Evolutionary conservation across 2,329 filamentous ascomycete genomes (phyloP).

Genomic region (Calcarisporium arbuscula): DNA sequence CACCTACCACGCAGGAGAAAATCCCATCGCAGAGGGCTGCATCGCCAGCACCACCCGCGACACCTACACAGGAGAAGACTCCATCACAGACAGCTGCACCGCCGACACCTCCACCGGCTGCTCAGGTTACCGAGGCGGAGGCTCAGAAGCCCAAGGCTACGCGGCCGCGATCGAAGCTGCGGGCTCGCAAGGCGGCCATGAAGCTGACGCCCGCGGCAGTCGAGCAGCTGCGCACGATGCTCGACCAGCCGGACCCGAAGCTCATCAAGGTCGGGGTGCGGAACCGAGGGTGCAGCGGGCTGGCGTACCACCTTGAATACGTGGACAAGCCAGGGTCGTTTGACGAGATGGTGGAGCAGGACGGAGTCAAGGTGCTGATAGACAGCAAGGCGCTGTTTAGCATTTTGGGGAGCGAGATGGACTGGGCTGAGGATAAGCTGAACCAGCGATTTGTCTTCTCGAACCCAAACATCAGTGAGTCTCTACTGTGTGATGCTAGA

Average conservation of each 20-base stretch:
- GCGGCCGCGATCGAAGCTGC: conserved; percentile 29
- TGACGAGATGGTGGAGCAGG: conserved; percentile 90
- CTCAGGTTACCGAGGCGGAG: conserved; percentile 50
- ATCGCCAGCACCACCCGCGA: conserved; percentile 11
- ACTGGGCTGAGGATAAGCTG: conserved; percentile 95
- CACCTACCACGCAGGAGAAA: no score
- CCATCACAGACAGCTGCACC: conserved; percentile 11
- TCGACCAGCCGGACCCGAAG: conserved; percentile 83
- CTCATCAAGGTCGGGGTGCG: conserved; percentile 91
- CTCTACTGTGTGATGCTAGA: neutral
- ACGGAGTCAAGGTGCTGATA: conserved; percentile 91
- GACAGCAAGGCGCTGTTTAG: conserved; percentile 97
- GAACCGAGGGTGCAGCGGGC: conserved; percentile 87
- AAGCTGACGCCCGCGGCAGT: conserved; percentile 76
- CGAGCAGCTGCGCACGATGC: conserved; percentile 66
- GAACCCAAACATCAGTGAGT: conserved; percentile 97
- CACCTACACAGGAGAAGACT: conserved; percentile 6
- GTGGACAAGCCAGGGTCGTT: conserved; percentile 85
- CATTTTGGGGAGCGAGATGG: conserved; percentile 98
- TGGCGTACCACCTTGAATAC: conserved; percentile 91
- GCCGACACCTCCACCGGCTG: conserved; percentile 12
- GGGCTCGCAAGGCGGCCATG: conserved; percentile 84
- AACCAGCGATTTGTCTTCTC: conserved; percentile 88
- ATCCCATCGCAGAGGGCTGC: conserved; percentile 17
- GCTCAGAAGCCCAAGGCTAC: conserved; percentile 58